These are phyloP conservation scores for Geranium rotundifolium DNA, from an alignment of 345 rosid species.

Conservation along the genomic window DNA sequence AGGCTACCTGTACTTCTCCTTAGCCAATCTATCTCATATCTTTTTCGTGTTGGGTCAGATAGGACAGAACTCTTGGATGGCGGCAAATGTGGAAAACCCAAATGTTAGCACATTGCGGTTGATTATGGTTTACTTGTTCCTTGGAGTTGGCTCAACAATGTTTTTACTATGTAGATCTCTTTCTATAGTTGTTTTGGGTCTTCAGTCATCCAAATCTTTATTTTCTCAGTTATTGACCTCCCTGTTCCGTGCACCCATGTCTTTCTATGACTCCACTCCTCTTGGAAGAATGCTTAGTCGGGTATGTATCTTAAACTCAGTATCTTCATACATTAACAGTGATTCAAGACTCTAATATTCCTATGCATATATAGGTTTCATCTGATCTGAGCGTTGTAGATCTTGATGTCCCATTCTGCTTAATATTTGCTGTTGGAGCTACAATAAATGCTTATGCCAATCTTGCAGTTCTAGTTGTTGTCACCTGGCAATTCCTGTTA, in stretches of 20 bases:
- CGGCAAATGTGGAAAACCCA: slow-evolving; percentile 59
- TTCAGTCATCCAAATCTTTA: slow-evolving; percentile 48
- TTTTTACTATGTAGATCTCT: slow-evolving; percentile 49
- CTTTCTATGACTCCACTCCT: slow-evolving; percentile 86
- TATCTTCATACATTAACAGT: not conserved
- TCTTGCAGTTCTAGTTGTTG: slow-evolving; percentile 70
- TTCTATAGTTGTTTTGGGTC: slow-evolving; percentile 35
- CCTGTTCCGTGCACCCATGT: slow-evolving; percentile 73
- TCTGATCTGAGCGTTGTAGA: slow-evolving; percentile 85
- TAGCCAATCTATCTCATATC: slow-evolving; percentile 36
- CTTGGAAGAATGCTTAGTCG: slow-evolving; percentile 75
- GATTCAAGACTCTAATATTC: not conserved
- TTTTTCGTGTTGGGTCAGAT: slow-evolving; percentile 46
- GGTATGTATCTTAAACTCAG: slow-evolving; percentile 23
- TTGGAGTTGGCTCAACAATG: slow-evolving; percentile 37
- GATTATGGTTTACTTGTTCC: slow-evolving; percentile 47
- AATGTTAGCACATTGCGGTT: slow-evolving; percentile 38
- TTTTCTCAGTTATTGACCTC: slow-evolving; percentile 60
- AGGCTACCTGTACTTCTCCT: slow-evolving; percentile 56
- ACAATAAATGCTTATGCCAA: slow-evolving; percentile 46
- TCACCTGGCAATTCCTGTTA: slow-evolving; percentile 88
- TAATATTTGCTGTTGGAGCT: slow-evolving; percentile 54
- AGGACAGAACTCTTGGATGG: slow-evolving; percentile 68
- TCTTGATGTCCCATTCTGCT: slow-evolving; percentile 68
- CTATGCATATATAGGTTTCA: slow-evolving; percentile 35